Percentiles rank a stretch among this genome's conserved stretches.
Evolutionary conservation across 148 eudicot genomes (phyloP).

Genomic region (Polygonum aviculare): DNA sequence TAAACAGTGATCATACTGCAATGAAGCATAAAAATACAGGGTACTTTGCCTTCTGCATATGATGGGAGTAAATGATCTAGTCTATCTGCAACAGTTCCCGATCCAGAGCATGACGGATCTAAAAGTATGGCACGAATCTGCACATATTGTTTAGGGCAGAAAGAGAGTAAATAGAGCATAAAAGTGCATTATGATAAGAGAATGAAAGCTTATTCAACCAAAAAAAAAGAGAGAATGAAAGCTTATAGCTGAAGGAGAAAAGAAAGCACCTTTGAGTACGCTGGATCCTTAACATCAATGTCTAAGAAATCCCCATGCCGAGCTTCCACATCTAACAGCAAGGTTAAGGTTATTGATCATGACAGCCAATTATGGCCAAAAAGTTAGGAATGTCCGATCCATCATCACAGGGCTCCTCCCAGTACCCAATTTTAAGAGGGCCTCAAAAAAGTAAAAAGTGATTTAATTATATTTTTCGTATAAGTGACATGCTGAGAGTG

Average conservation of each 20-base stretch:
- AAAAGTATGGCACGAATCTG: slow-evolving; percentile 89
- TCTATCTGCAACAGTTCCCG: slow-evolving; percentile 87
- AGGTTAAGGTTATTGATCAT: slow-evolving; percentile 41
- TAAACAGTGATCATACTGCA: not conserved
- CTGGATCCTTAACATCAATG: slow-evolving; percentile 51
- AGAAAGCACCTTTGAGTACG: slow-evolving; percentile 54
- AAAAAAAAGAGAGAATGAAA: not conserved
- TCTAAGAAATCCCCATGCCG: slow-evolving; percentile 70
- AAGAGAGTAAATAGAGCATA: not conserved
- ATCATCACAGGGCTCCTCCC: not conserved
- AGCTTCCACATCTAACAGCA: slow-evolving; percentile 56
- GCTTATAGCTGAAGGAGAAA: not conserved
- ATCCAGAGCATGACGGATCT: slow-evolving; percentile 99
- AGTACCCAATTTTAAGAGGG: not conserved
- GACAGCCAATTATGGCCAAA: not conserved
- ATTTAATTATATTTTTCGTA: not conserved
- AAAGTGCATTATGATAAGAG: not conserved
- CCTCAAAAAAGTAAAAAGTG: not conserved
- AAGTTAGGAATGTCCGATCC: not conserved
- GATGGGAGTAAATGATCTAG: slow-evolving; percentile 95
- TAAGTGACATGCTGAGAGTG: not conserved
- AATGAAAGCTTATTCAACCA: not conserved
- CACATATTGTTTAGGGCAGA: not conserved
- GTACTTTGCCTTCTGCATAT: slow-evolving; percentile 36
- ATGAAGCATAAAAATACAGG: not conserved